Evolutionary conservation across 148 eudicot species (phyloP).

Genomic region (Hydrangea macrophylla): DNA sequence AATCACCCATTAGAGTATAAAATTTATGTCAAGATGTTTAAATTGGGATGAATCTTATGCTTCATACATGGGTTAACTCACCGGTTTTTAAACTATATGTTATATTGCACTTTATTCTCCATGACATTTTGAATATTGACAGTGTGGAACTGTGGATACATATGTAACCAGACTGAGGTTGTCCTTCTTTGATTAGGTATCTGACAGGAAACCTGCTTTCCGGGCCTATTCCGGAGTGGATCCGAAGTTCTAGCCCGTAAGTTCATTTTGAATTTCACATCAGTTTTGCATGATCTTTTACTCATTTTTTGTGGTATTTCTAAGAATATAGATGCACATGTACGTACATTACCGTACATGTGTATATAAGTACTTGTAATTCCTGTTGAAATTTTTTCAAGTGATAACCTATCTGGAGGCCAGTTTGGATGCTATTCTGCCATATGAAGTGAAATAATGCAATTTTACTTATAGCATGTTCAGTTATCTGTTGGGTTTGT

Average conservation of each 20-base stretch:
- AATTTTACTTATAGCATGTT: no score
- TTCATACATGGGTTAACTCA: background rate
- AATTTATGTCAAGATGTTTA: no score
- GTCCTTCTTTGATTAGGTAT: conserved; percentile 33
- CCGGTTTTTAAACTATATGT: background rate
- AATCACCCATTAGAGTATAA: background rate
- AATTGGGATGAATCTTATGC: background rate
- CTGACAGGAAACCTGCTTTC: conserved; percentile 46
- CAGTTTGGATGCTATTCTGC: no score
- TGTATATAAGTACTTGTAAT: no score
- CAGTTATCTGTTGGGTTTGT: no score
- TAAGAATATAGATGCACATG: no score
- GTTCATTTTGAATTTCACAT: conserved; percentile 11
- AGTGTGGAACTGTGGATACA: background rate
- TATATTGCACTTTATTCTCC: background rate
- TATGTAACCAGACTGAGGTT: background rate
- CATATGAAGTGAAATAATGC: no score
- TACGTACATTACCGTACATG: no score
- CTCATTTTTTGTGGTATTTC: background rate
- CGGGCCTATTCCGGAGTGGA: conserved; percentile 55
- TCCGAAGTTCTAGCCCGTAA: conserved; percentile 22
- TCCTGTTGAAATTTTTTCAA: no score
- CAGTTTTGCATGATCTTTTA: background rate
- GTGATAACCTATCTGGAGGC: no score
- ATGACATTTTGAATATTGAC: background rate